phyloP scores from a whole-genome alignment of 2,329 filamentous ascomycete genomes.

The Ophiostoma tasmaniense region DNA sequence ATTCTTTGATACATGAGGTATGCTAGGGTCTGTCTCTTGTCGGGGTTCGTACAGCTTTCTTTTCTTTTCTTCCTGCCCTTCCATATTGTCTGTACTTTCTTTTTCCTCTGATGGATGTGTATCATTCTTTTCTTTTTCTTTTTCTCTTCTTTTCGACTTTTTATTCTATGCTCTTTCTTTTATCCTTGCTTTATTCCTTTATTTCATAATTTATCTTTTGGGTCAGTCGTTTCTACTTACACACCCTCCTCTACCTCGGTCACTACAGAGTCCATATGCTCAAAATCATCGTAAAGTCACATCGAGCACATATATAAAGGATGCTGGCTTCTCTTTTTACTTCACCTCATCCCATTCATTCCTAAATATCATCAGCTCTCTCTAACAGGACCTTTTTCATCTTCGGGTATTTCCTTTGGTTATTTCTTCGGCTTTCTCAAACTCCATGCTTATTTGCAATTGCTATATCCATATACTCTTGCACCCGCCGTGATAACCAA shows the following conservation, averaged over 20 bases:
- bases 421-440: not conserved
- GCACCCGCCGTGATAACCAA: not conserved
- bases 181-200: not conserved
- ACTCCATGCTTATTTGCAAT: not conserved
- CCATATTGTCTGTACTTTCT: not conserved
- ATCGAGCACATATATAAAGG: not conserved
- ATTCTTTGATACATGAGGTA: not conserved
- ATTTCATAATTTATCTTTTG: not conserved
- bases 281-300: not conserved
- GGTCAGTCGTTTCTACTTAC: not conserved
- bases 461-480: not conserved
- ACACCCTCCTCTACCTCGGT: not conserved
- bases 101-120: not conserved
- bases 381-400: too few species aligned
- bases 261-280: not conserved
- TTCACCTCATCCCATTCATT: not conserved
- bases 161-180: not conserved
- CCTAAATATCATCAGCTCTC: not conserved
- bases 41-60: not conserved
- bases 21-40: not conserved
- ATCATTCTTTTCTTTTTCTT: not conserved
- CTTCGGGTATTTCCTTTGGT: too few species aligned
- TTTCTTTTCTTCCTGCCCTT: conserved; percentile 1
- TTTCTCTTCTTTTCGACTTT: not conserved
- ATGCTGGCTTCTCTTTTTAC: not conserved